Percentiles rank a stretch among this genome's conserved stretches.
Conservation (phyloP, 2,329 filamentous ascomycete species). For the Neurospora sp. region DNA sequence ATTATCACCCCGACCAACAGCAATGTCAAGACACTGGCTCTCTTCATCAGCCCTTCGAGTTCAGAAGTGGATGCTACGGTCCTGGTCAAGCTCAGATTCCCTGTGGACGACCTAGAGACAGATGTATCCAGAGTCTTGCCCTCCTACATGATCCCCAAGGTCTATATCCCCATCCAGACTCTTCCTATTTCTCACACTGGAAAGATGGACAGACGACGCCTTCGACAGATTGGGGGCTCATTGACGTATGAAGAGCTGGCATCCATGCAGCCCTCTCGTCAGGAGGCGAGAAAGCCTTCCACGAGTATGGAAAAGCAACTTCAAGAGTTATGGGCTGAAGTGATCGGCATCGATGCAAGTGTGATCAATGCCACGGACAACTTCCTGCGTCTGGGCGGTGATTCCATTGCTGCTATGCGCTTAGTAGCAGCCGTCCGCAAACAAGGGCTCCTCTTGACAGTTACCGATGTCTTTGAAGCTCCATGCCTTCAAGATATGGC, state of each 20-base stretch:
- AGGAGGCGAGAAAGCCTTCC: conserved; percentile 16
- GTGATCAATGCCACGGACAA: conserved; percentile 24
- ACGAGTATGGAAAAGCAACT: conserved; percentile 34
- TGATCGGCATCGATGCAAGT: neutral
- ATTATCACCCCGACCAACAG: conserved; percentile 8
- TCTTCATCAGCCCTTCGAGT: conserved; percentile 11
- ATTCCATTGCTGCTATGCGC: conserved; percentile 29
- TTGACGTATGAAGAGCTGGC: conserved; percentile 1
- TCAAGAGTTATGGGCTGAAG: conserved; percentile 34
- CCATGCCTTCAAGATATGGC: neutral
- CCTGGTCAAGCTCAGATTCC: conserved; percentile 13
- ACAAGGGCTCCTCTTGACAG: conserved; percentile 32
- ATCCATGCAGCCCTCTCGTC: conserved; percentile 11
- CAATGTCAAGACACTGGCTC: conserved; percentile 8
- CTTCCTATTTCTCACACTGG: conserved; percentile 18
- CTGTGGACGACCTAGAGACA: conserved; percentile 11
- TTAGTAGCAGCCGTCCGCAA: conserved; percentile 31
- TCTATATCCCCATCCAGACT: conserved; percentile 15
- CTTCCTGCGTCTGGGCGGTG: conserved; percentile 28
- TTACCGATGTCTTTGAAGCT: conserved; percentile 36
- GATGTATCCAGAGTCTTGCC: conserved; percentile 9
- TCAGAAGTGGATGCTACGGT: neutral
- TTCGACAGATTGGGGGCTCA: conserved; percentile 9
- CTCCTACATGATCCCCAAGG: conserved; percentile 18
- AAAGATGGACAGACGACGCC: conserved; percentile 16